Base-by-base conservation (phyloP, 2,329 filamentous ascomycete genomes). In the Dendrostoma leiphaemia region DNA sequence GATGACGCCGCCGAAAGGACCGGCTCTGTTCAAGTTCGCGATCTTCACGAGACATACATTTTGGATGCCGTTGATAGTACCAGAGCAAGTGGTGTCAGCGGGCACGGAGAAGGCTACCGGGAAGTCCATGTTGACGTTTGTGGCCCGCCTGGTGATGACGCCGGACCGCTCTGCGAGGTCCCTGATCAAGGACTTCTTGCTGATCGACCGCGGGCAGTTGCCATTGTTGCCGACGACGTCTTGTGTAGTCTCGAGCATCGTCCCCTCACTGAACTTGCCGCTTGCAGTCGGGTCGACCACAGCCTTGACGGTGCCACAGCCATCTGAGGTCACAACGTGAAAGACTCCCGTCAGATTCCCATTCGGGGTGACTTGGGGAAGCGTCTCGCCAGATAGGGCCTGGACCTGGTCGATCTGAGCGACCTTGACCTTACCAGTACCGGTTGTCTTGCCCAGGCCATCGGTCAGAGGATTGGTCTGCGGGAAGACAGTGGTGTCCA, bases 311-410 rank as follows among this genome's bases (percentile, higher is more conserved):
- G 71, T 67, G 4, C 72, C 73, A 23, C 71, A 72, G 48, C 72
- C 72, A 53, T 74, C 72, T 0, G 70, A 67, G 24, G 72, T 75
- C 32, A 75, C 72, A 52, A 74, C 64, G 61, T 73, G 72, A 53
- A 63, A 71, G 50, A 61, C 65, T 37, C 71, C 72, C 28, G 61
- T 61, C 47, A 70, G 8, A 62, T 60, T 48, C 74, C 61, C 71
- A 43, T 57, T 54, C 3, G 26, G 28, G 21, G 69, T 68, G 44
- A 75, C 66, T 60, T 75, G 72, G 4, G 72, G 72, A 5, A 75
- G 69, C 5, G 67, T 69, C 17, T 50, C 48, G 34, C 73, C 72
- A 1, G 71, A 74, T 26, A 66, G 64, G 4, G 57, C 65, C 65
- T 71, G 68, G 49, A 68, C 68, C 15, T 59, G 51, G 1, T 56